Percentiles rank a stretch among this genome's conserved stretches.
phyloP scores from a whole-genome alignment of 2,329 filamentous ascomycete species.

The Microcera coccophila region DNA sequence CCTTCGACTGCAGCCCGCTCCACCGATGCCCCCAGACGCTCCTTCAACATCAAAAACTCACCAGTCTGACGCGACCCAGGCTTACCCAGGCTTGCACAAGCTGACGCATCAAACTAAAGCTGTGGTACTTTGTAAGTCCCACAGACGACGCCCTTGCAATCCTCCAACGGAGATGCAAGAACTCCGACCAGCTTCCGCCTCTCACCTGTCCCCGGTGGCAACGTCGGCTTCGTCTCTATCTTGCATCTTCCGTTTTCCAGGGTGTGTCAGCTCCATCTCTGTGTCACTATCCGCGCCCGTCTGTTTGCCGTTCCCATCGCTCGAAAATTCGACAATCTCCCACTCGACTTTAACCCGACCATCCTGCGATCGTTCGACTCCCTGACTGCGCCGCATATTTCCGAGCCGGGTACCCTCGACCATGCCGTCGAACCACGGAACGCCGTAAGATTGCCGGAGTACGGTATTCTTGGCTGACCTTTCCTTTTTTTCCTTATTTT shows the following conservation, averaged over 20 bases:
- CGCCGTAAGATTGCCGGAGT: conserved; percentile 58
- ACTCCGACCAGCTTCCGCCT: neutral
- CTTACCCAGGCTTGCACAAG: too few relatives aligned
- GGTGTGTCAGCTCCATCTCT: conserved; percentile 33
- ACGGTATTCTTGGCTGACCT: conserved; percentile 29
- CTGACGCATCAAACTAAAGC: too few relatives aligned
- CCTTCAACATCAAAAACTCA: too few relatives aligned
- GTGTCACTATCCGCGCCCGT: conserved; percentile 33
- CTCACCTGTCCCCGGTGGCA: conserved; percentile 3
- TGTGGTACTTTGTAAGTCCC: too few relatives aligned
- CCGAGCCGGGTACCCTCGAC: conserved; percentile 72
- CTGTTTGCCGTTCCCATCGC: conserved; percentile 37
- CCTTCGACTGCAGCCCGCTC: too few relatives aligned
- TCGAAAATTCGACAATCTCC: conserved; percentile 75
- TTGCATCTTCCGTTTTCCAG: conserved; percentile 52
- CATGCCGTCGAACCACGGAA: conserved; percentile 84
- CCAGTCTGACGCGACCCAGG: too few relatives aligned
- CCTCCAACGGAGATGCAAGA: too few relatives aligned
- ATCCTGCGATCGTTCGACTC: conserved; percentile 53
- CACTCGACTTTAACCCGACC: conserved; percentile 69
- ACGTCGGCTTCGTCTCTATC: conserved; percentile 35
- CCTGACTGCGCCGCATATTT: conserved; percentile 59
- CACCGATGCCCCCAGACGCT: too few relatives aligned
- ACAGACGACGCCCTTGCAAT: neutral
- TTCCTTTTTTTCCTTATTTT: conserved; percentile 21